Evolutionary conservation across 108 stramenopile genomes (phyloP).

Genomic region (Chaetoceros tenuissimus): DNA sequence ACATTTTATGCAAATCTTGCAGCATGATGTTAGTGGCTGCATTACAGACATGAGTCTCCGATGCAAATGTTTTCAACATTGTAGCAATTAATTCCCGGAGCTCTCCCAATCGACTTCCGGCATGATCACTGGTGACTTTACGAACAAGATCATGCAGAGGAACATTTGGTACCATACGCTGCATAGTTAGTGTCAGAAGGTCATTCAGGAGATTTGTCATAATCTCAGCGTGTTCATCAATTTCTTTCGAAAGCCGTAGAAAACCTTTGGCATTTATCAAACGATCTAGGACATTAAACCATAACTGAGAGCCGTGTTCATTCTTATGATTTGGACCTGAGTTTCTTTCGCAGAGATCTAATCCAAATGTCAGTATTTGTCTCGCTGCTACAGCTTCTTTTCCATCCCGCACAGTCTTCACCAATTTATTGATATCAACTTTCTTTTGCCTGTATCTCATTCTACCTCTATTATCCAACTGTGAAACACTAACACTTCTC

Average conservation of each 20-base stretch:
- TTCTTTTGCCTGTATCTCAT: background rate
- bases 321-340: constrained; percentile 38
- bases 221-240: constrained; percentile 37
- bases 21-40: constrained; percentile 53
- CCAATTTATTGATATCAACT: background rate
- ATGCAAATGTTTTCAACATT: constrained; percentile 56
- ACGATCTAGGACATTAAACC: constrained; percentile 81
- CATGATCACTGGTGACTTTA: constrained; percentile 73
- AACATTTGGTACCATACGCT: constrained; percentile 71
- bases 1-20: constrained; percentile 43
- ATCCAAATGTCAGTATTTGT: constrained; percentile 49
- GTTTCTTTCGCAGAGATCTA: constrained; percentile 80
- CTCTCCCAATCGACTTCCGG: constrained; percentile 72
- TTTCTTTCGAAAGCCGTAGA: constrained; percentile 56
- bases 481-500: constrained; percentile 30
- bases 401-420: constrained; percentile 22
- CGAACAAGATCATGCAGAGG: constrained; percentile 66
- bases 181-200: constrained; percentile 69
- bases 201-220: constrained; percentile 54
- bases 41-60: constrained; percentile 52
- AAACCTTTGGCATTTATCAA: constrained; percentile 71
- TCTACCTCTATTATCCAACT: constrained; percentile 6
- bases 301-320: constrained; percentile 71
- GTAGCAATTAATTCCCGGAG: constrained; percentile 72
- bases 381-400: constrained; percentile 58